Evolutionary conservation across 1,284 basidiomycete genomes (phyloP), one percentile per base, ranked within the genome.

Genomic region (Cutaneotrichosporon sp.): DNA sequence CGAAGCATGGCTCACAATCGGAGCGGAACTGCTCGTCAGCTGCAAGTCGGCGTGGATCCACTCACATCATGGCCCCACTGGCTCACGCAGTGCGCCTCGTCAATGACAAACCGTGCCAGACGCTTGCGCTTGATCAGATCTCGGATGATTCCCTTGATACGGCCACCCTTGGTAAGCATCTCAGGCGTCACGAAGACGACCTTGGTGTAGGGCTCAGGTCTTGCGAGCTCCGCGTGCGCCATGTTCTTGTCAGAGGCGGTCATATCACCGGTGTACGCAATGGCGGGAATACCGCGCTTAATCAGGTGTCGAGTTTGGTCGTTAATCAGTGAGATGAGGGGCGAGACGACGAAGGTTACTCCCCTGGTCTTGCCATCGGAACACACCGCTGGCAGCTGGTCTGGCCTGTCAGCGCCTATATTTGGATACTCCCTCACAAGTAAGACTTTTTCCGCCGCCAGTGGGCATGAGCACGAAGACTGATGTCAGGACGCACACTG

Each of bases 401-500:
- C 72, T 74, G 52, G 16, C 9, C 45, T 2, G 41, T 51, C 35
- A 51, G 46, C 16, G 1, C 16, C 16, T 26, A n/a, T n/a, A n/a
- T 19, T 17, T 10, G 7, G 10, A 7, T 10, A 27, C 5, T 19
- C 1, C 8, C 79, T 77, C 59, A 68, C 75, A 92, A 61, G 87
- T 90, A 37, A 92, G 76, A 63, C 84, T 87, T 76, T 97, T 97
- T 1, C 93, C 94, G 6, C 93, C 94, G 25, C 94, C 94, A 0
- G 94, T 98, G 0, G 96, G 94, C 84, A 97, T 94, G 6, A 98
- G 80, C 17, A 97, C 89, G 62, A 97, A 92, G 12, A 92, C 90
- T 72, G 51, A n/a, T 6, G 52, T 49, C 32, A 54, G 53, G 29
- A 49, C 24, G 17, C 7, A 27, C 37, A 3, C 4, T 16, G 20